Percentiles rank a stretch among this genome's conserved stretches.
Conservation (phyloP, 2,329 filamentous ascomycete genomes). For the Calonectria multiphialidica region DNA sequence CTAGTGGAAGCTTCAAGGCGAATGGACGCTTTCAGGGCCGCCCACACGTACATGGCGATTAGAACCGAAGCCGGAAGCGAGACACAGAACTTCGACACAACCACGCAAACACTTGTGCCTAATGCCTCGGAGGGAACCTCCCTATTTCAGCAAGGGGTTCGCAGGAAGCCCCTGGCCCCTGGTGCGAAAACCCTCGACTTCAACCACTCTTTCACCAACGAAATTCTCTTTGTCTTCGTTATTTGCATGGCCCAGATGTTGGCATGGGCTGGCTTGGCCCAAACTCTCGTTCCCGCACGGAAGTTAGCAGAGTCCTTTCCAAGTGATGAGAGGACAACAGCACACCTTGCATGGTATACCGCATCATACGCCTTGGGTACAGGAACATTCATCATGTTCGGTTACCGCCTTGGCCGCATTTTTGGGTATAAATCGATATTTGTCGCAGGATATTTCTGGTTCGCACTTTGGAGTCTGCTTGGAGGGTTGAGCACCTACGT, state of each 20-base stretch:
- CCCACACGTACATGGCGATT: conserved; percentile 37
- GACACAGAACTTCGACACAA: conserved; percentile 31
- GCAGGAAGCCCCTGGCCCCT: conserved; percentile 40
- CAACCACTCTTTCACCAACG: conserved; percentile 40
- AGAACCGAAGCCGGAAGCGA: conserved; percentile 34
- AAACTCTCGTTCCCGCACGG: conserved; percentile 38
- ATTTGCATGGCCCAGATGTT: conserved; percentile 43
- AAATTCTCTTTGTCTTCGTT: conserved; percentile 37
- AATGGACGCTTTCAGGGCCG: conserved; percentile 38
- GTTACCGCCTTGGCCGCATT: conserved; percentile 39
- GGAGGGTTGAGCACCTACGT: conserved; percentile 37
- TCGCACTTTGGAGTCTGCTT: conserved; percentile 41
- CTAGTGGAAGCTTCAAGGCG: conserved; percentile 39
- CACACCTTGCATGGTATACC: conserved; percentile 40
- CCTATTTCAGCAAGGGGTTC: conserved; percentile 24
- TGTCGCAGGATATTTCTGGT: conserved; percentile 40
- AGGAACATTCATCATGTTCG: conserved; percentile 35
- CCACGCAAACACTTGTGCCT: conserved; percentile 32
- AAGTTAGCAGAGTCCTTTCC: conserved; percentile 37
- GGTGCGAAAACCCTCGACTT: conserved; percentile 40
- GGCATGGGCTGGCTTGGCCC: conserved; percentile 39
- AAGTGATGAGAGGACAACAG: conserved; percentile 32
- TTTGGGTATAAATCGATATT: conserved; percentile 40
- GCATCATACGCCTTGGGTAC: conserved; percentile 38
- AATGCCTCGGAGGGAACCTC: conserved; percentile 34